A percentile compares a stretch with the other conserved stretches of the same genome.
phyloP scores from a whole-genome alignment of 257 asterid genomes.

The Solanum chmielewskii region DNA sequence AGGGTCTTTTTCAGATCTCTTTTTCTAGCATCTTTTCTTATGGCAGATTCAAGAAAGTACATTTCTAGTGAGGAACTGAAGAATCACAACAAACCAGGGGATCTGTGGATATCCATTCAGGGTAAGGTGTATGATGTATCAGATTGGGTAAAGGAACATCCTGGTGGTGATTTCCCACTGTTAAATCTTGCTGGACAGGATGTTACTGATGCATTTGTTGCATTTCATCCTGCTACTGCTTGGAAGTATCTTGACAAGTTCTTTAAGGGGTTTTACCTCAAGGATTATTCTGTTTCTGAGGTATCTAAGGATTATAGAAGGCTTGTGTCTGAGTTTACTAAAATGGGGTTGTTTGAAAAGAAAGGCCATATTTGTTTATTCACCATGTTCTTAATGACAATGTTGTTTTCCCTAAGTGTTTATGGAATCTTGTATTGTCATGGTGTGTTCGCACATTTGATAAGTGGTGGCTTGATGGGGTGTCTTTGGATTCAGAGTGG shows the following conservation, averaged over 20 bases:
- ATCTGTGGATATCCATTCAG: constrained; percentile 89
- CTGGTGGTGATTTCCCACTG: constrained; percentile 77
- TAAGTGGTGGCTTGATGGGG: constrained; percentile 67
- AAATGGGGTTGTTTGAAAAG: constrained; percentile 51
- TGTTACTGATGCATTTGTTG: constrained; percentile 85
- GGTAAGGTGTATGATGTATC: constrained; percentile 84
- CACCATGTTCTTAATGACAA: constrained; percentile 17
- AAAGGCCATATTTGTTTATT: constrained; percentile 45
- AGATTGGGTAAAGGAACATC: constrained; percentile 62
- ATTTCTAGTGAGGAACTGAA: constrained; percentile 60
- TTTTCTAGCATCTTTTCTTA: constrained; percentile 3
- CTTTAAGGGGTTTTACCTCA: constrained; percentile 45
- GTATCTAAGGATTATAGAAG: constrained; percentile 64
- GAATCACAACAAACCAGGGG: constrained; percentile 62
- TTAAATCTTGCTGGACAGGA: constrained; percentile 77
- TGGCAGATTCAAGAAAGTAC: constrained; percentile 44
- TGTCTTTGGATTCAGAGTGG: constrained; percentile 89
- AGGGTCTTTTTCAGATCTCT: constrained; percentile 9
- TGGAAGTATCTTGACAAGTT: constrained; percentile 49
- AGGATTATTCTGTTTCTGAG: constrained; percentile 56
- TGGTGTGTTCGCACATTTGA: constrained; percentile 33
- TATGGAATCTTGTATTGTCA: constrained; percentile 56
- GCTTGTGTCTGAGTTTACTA: constrained; percentile 54
- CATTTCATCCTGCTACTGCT: constrained; percentile 65
- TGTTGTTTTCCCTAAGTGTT: constrained; percentile 32